Percentiles rank a stretch among this genome's conserved stretches.
phyloP scores from a whole-genome alignment of 164 flowering plant species.

The Warburgia ugandensis region DNA sequence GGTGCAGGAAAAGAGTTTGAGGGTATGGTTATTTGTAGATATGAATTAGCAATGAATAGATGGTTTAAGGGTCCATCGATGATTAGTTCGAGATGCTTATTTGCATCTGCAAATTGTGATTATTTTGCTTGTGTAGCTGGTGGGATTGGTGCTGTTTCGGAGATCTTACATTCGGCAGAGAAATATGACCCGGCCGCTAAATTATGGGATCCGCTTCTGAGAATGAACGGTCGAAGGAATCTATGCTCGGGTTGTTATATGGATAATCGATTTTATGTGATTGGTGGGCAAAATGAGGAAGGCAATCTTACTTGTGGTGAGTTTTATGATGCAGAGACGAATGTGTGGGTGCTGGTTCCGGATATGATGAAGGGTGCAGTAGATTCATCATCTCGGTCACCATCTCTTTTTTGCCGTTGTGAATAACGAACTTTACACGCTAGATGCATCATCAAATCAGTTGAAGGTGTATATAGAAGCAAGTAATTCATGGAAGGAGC shows the following conservation, averaged over 20 bases:
- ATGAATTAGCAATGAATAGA: constrained; percentile 40
- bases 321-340: constrained; percentile 34
- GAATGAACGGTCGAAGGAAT: constrained; percentile 43
- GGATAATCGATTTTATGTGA: constrained; percentile 66
- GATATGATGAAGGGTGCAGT: constrained; percentile 49
- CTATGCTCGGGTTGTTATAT: constrained; percentile 67
- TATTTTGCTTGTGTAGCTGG: constrained; percentile 64
- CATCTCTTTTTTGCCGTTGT: constrained; percentile 81
- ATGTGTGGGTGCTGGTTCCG: constrained; percentile 56
- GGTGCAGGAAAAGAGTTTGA: constrained; percentile 63
- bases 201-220: constrained; percentile 54
- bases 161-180: constrained; percentile 52
- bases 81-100: constrained; percentile 61
- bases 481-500: constrained; percentile 54
- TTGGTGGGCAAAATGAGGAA: constrained; percentile 56
- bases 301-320: constrained; percentile 57
- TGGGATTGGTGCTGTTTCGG: constrained; percentile 29
- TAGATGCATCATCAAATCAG: constrained; percentile 57
- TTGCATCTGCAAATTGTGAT: constrained; percentile 72
- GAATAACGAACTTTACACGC: constrained; percentile 61
- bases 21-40: constrained; percentile 61
- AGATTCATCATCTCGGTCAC: constrained; percentile 35
- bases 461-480: constrained; percentile 53
- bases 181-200: constrained; percentile 39
- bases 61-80: constrained; percentile 70